Evolutionary conservation across 768 basidiomycete genomes (phyloP).

Genomic region (Cystobasidiopsis lactophilus): DNA sequence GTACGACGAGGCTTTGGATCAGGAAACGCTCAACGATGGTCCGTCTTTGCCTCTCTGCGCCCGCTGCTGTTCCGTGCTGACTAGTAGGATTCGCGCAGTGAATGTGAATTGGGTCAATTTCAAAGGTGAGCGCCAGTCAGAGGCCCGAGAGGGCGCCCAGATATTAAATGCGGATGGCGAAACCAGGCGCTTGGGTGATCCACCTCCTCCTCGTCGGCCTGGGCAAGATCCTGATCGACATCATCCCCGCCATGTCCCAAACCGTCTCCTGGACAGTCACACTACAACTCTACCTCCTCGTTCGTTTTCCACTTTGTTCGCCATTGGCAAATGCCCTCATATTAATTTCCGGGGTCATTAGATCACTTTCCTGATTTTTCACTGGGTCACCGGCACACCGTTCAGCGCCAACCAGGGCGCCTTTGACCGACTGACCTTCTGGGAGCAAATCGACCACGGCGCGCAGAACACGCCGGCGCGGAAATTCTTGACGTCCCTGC

Average conservation of each 20-base stretch:
- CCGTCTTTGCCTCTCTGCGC: too few relatives aligned
- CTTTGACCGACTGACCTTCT: conserved; percentile 89
- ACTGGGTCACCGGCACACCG: conserved; percentile 90
- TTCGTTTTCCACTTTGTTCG: conserved; percentile 29
- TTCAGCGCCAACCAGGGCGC: conserved; percentile 81
- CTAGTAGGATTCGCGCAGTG: conserved; percentile 21
- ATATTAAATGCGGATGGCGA: not conserved
- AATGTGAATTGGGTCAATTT: conserved; percentile 88
- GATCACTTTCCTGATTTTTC: conserved; percentile 97
- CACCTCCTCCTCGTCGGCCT: conserved; percentile 76
- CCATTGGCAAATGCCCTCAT: not conserved
- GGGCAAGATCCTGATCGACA: conserved; percentile 82
- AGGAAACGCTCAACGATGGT: conserved; percentile 11
- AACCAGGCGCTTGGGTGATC: conserved; percentile 83
- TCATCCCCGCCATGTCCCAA: conserved; percentile 78
- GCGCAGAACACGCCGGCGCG: conserved; percentile 96
- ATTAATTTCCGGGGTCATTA: too few relatives aligned
- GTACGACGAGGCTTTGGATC: conserved; percentile 18
- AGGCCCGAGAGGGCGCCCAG: not conserved
- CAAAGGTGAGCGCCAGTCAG: conserved; percentile 55
- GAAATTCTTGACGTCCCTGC: conserved; percentile 83
- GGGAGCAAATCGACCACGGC: conserved; percentile 98
- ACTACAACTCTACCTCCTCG: conserved; percentile 71
- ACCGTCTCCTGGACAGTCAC: conserved; percentile 88
- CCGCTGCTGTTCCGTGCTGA: too few relatives aligned